Conservation (phyloP, 2,329 filamentous ascomycete species). For the Bipolaris victoriae region DNA sequence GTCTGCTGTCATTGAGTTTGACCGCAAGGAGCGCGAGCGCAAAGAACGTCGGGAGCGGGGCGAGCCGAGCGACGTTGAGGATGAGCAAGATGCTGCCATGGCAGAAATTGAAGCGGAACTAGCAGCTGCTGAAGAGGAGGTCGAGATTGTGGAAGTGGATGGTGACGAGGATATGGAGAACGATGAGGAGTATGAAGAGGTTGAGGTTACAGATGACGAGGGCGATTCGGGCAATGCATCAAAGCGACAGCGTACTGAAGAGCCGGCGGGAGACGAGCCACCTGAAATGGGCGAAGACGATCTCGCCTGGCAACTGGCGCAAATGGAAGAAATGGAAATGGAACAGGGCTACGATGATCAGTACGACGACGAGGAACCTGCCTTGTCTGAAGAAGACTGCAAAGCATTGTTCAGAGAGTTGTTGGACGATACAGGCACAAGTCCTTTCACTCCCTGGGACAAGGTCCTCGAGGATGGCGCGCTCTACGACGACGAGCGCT, state of each 20-base stretch:
- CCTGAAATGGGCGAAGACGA: conserved; percentile 93
- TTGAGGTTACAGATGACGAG: conserved; percentile 71
- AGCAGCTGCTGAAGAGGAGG: conserved; percentile 38
- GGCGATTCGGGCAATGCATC: conserved; percentile 51
- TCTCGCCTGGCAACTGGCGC: conserved; percentile 87
- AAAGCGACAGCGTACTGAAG: conserved; percentile 58
- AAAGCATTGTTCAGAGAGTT: conserved; percentile 82
- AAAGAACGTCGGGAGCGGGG: conserved; percentile 61
- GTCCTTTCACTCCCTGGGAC: conserved; percentile 90
- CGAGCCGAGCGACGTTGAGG: conserved; percentile 44
- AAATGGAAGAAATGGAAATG: conserved; percentile 83
- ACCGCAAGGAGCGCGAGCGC: conserved; percentile 72
- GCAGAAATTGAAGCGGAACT: conserved; percentile 44
- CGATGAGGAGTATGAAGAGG: conserved; percentile 77
- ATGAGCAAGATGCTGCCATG: conserved; percentile 40
- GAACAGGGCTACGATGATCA: conserved; percentile 75
- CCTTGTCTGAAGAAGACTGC: conserved; percentile 76
- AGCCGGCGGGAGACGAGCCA: conserved; percentile 52
- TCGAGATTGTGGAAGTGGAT: conserved; percentile 43
- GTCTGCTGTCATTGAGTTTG: conserved; percentile 72
- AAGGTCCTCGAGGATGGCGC: conserved; percentile 81
- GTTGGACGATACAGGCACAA: conserved; percentile 80
- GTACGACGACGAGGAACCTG: conserved; percentile 71
- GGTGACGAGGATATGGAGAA: conserved; percentile 56
- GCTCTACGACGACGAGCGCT: conserved; percentile 84